phyloP scores from a whole-genome alignment of 1,284 basidiomycete genomes.

The Tilletia setariae region DNA sequence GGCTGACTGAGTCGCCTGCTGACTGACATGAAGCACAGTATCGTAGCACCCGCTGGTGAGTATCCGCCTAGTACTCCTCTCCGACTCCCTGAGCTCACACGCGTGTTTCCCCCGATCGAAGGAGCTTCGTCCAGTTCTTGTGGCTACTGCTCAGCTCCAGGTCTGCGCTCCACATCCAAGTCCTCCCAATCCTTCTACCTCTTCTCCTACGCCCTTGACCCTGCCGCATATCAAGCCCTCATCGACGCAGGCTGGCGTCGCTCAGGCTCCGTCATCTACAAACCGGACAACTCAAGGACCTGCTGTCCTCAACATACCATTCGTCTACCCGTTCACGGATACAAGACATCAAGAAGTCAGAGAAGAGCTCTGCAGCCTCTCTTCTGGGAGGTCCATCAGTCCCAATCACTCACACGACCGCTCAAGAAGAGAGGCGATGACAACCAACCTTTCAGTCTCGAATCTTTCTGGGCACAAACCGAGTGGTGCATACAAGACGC shows the following conservation, averaged over 20 bases:
- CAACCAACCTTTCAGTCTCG: slow-evolving; percentile 16
- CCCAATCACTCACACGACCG: neutral
- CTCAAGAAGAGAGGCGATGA: slow-evolving; percentile 17
- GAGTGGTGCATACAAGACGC: slow-evolving; percentile 18
- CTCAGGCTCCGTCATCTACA: slow-evolving; percentile 46
- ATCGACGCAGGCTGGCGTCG: slow-evolving; percentile 49
- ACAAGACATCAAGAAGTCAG: slow-evolving; percentile 29
- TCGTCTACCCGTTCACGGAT: slow-evolving; percentile 28
- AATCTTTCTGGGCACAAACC: slow-evolving; percentile 17
- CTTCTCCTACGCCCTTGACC: slow-evolving; percentile 28
- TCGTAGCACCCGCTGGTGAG: too few species aligned
- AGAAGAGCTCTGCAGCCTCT: slow-evolving; percentile 33
- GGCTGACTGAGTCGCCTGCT: too few species aligned
- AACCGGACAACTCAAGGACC: slow-evolving; percentile 41
- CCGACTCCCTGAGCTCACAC: too few species aligned
- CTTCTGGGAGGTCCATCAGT: slow-evolving; percentile 26
- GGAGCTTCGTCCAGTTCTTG: neutral
- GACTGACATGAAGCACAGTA: too few species aligned
- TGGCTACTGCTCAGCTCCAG: slow-evolving; percentile 5
- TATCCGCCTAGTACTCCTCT: too few species aligned
- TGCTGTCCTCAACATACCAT: slow-evolving; percentile 49
- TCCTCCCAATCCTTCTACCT: slow-evolving; percentile 8
- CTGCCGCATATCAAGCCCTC: slow-evolving; percentile 41
- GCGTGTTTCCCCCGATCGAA: neutral
- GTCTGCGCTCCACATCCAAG: neutral